Conservation (phyloP, 2,329 filamentous ascomycete species). For the Colletotrichum sp. region DNA sequence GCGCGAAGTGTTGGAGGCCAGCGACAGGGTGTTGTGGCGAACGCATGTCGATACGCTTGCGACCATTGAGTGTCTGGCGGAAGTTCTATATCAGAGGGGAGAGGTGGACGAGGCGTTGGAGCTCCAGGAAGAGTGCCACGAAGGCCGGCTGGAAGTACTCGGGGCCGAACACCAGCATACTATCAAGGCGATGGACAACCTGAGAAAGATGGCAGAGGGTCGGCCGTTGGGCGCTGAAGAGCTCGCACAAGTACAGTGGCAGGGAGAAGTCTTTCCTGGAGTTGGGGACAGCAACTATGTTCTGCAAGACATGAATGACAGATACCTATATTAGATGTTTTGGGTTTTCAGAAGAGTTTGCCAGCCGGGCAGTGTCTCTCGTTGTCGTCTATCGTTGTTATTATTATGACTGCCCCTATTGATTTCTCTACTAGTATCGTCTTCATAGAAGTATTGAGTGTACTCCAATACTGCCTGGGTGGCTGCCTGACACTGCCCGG, state of each 20-base stretch:
- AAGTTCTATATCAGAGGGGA: neutral
- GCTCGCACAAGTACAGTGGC: neutral
- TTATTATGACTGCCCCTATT: too few species aligned
- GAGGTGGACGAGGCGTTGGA: neutral
- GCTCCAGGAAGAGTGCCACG: neutral
- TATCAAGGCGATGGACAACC: neutral
- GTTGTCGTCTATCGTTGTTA: too few species aligned
- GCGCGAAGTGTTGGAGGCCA: constrained; percentile 25
- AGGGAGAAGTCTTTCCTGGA: neutral
- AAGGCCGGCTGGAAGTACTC: neutral
- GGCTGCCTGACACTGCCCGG: too few species aligned
- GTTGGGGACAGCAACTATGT: neutral
- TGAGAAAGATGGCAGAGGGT: neutral
- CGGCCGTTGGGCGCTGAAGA: neutral
- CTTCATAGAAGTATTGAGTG: too few species aligned
- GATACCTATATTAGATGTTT: neutral
- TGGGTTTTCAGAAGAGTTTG: too few species aligned
- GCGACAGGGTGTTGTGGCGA: neutral
- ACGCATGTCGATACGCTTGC: neutral
- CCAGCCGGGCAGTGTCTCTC: too few species aligned
- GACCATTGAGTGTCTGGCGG: neutral
- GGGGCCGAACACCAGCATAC: neutral
- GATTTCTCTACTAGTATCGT: too few species aligned
- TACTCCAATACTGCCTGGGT: too few species aligned
- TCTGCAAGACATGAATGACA: neutral